phyloP scores from a whole-genome alignment of 208 protist species.

The Vickermania ingenoplastis region DNA sequence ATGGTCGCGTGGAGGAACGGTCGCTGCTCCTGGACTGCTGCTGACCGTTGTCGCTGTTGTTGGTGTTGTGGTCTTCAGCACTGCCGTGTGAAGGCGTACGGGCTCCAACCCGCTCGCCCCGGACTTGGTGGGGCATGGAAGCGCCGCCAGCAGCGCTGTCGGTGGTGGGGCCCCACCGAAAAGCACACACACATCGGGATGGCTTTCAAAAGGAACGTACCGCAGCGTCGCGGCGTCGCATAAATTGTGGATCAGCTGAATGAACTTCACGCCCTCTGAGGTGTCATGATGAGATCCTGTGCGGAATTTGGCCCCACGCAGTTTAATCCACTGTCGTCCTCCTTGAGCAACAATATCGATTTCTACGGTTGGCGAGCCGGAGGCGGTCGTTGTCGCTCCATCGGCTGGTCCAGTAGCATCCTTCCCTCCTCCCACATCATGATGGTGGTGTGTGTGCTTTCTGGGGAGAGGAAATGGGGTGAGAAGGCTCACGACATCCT shows the following conservation, averaged over 20 bases:
- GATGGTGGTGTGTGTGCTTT: too few species aligned
- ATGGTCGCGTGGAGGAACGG: too few species aligned
- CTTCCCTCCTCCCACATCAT: too few species aligned
- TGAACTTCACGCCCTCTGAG: slow-evolving; percentile 3
- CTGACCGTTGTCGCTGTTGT: too few species aligned
- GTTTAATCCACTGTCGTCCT: slow-evolving; percentile 58
- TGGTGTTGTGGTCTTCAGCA: too few species aligned
- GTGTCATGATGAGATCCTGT: slow-evolving; percentile 13
- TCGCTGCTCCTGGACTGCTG: too few species aligned
- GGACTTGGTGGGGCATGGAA: too few species aligned
- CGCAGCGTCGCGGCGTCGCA: neutral
- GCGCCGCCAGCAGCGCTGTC: slow-evolving; percentile 1
- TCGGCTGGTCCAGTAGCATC: too few species aligned
- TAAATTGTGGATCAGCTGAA: slow-evolving; percentile 3
- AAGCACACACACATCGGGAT: slow-evolving; percentile 21
- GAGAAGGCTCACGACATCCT: slow-evolving; percentile 25
- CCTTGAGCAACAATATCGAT: slow-evolving; percentile 46
- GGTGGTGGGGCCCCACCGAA: slow-evolving; percentile 18
- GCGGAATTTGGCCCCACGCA: slow-evolving; percentile 21
- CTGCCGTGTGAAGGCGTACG: too few species aligned
- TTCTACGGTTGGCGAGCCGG: too few species aligned
- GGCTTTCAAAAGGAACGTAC: slow-evolving; percentile 3
- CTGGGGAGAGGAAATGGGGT: slow-evolving; percentile 12
- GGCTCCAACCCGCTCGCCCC: too few species aligned
- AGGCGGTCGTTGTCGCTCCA: too few species aligned